Evolutionary conservation across 345 rosid species (phyloP).

Genomic region (Excoecaria cochinchinensis): DNA sequence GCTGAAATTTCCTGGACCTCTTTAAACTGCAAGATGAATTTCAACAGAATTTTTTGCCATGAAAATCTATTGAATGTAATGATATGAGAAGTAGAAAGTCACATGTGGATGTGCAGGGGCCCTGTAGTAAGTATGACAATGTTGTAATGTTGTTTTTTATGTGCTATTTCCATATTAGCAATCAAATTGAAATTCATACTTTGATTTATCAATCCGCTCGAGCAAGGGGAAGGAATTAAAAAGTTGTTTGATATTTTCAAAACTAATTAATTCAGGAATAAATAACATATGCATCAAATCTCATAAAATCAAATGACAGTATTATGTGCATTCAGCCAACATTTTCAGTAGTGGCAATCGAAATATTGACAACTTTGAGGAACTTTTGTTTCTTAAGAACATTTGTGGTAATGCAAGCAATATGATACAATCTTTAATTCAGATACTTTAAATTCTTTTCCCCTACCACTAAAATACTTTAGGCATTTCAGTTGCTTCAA

Average conservation of each 20-base stretch:
- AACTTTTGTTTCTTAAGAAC: background rate
- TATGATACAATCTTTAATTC: background rate
- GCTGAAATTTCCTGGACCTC: constrained; percentile 30
- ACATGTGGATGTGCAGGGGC: background rate
- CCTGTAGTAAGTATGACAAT: constrained; percentile 5
- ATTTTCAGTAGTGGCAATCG: background rate
- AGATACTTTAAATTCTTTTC: background rate
- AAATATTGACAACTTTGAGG: background rate
- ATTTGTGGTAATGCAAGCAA: background rate
- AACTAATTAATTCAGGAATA: background rate
- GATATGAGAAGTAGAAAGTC: constrained; percentile 7
- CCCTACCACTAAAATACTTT: background rate
- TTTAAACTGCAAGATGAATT: constrained; percentile 27
- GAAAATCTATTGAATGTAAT: background rate
- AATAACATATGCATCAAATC: background rate
- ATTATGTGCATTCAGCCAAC: background rate
- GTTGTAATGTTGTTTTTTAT: background rate
- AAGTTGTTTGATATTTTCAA: background rate
- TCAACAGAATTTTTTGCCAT: background rate
- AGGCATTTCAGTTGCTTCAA: constrained; percentile 2
- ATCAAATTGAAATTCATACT: background rate
- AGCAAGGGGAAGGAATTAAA: background rate
- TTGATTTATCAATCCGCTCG: background rate
- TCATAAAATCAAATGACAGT: background rate
- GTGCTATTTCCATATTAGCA: background rate